Percentiles rank a stretch among this genome's conserved stretches.
Evolutionary conservation across 768 basidiomycete genomes (phyloP).

Genomic region (Cystobasidium ongulense): DNA sequence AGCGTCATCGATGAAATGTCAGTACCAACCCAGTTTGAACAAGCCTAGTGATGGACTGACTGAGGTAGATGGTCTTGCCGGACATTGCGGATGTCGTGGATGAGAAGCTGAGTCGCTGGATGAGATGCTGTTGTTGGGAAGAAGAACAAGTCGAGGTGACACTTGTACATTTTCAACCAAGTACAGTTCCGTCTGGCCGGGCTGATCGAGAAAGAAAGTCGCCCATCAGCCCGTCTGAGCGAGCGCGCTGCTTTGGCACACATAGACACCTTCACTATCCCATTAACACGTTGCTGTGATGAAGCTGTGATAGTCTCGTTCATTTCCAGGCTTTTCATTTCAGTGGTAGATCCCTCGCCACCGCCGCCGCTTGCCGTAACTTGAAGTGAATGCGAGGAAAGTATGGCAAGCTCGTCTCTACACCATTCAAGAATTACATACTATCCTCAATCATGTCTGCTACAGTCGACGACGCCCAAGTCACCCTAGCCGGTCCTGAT

Average conservation of each 20-base stretch:
- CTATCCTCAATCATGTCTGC: neutral
- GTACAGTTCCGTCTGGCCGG: no score
- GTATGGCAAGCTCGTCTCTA: no score
- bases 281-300: no score
- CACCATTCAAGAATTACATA: neutral
- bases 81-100: neutral
- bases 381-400: no score
- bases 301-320: no score
- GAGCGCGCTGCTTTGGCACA: no score
- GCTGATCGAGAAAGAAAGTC: no score
- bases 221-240: no score
- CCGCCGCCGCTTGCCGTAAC: neutral
- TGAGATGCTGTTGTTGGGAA: neutral
- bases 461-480: neutral
- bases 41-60: slow-evolving; percentile 41
- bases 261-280: no score
- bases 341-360: no score
- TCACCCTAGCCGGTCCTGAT: slow-evolving; percentile 2
- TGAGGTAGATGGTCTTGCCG: slow-evolving; percentile 34
- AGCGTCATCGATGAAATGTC: neutral
- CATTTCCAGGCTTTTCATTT: no score
- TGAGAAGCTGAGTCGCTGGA: neutral
- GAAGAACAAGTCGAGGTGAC: neutral
- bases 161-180: no score
- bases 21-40: neutral